Evolutionary conservation across 345 rosid genomes (phyloP).

Genomic region (Rhodomyrtus tomentosa): DNA sequence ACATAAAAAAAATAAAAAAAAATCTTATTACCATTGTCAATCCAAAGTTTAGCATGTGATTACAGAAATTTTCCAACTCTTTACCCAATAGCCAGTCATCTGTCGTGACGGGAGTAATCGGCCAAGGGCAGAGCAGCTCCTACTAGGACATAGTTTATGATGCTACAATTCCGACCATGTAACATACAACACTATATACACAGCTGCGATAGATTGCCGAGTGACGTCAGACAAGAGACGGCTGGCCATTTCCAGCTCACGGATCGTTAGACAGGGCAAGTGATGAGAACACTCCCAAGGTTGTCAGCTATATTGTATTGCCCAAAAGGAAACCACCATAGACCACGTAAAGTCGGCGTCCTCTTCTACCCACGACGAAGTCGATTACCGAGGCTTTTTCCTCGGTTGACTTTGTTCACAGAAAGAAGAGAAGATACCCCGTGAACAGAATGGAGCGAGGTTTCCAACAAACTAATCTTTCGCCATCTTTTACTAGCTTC

Average conservation of each 20-base stretch:
- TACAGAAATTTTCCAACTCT: not conserved
- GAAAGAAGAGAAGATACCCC: not conserved
- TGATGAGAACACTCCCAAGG: not conserved
- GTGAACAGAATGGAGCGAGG: not conserved
- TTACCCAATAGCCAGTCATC: not conserved
- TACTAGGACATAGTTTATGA: not conserved
- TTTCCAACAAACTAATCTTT: not conserved
- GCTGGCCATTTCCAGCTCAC: not conserved
- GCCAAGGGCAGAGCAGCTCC: not conserved
- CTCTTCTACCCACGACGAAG: not conserved
- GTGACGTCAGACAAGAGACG: not conserved
- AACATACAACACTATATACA: not conserved
- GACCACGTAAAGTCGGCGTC: not conserved
- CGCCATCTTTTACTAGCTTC: not conserved
- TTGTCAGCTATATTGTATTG: not conserved
- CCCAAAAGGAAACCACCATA: not conserved
- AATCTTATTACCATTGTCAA: not conserved
- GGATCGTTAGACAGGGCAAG: not conserved
- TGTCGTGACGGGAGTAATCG: not conserved
- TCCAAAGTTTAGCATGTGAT: not conserved
- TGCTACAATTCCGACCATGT: not conserved
- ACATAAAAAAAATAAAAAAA: not conserved
- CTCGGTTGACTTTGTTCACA: not conserved
- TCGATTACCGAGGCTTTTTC: not conserved
- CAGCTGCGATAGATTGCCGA: not conserved